Evolutionary conservation across 257 asterid genomes (phyloP), one percentile per base, ranked within the genome.

Genomic region (Rhazya stricta): DNA sequence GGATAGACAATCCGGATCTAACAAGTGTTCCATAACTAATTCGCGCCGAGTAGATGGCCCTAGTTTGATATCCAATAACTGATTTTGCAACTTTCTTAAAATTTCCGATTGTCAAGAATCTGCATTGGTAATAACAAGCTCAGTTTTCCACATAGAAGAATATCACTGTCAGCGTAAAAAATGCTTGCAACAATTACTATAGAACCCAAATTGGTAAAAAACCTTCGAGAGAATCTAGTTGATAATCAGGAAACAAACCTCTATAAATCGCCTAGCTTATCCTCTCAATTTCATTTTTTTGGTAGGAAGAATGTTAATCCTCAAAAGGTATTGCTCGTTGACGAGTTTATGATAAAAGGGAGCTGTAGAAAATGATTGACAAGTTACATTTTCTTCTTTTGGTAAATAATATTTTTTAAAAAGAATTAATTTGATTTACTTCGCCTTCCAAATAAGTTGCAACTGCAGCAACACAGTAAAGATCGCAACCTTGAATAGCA

Each of bases 51-150:
- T 58, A 11, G 13, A 29, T 32, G 2, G 4, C 9, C 3, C 57
- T 21, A 29, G 69, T 34, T n/a, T 68, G 69, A 21, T 23, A 36
- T 54, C 70, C 54, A 48, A 32, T 16, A 15, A 41, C 34, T 15
- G 75, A 29, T 29, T 69, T 62, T 37, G 74, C 79, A 68, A 62
- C 74, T 42, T 48, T 69, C 73, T 62, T 56, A 29, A 58, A 19
- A 67, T 43, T 76, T 45, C 74, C 69, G 3, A 56, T 68, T 10
- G 53, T 36, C 60, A 68, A 43, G n/a, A 54, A 76, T 76, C 79
- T 76, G 68, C 34, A 67, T 45, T 32, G 6, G 34, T 27, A 66
- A n/a, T 21, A 45, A 32, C 65, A 46, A 50, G 45, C 50, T 2
- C 58, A 48, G 21, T 29, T 45, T 48, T 25, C 37, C 32, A 46